Base-by-base conservation (phyloP, 2,329 filamentous ascomycete species). In the Microcyclospora pomicola region DNA sequence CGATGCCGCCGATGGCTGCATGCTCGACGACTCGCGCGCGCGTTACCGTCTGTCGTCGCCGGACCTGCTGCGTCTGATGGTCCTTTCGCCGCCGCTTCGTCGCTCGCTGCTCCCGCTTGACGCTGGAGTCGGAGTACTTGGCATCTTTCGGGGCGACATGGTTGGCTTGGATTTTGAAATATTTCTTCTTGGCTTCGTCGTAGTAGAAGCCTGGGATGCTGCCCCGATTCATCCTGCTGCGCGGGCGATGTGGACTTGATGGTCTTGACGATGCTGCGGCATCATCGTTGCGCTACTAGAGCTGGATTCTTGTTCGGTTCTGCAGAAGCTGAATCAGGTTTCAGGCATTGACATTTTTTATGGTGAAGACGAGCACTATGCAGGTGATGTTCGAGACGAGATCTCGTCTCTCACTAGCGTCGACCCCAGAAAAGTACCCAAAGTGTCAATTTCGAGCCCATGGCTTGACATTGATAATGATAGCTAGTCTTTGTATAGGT, bases 161-260 rank as follows among this genome's bases (percentile, higher is more conserved):
- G 19, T 61, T 53, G 12, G 56, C 53, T 37, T 61, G 57, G 15
- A 70, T 62, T 29, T 59, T 60, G 56, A 70, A 71, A 49, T 71
- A 70, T 42, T 68, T 69, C 35, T 59, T 56, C 51, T 66, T 69
- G 30, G 65, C 62, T 27, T 51, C 45, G 43, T 70, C 62, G 43
- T 54, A 69, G 47, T 67, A 68, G 42, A 60, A 68, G 27, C 67
- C 67, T 3, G 66, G 66, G n/a, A 69, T 59, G 28, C 59, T 48
- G 38, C 57, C 56, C 27, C 56, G 51, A 41, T 62, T 59, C 61
- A 63, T 64, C 38, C 42, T 50, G 38, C 33, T 24, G 19, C 19
- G 19, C 19, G 19, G 7, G 4, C 19, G 4, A 7, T 24, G 19
- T 24, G 19, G 19, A 24, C 19, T 24, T 24, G 19, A 24, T 24